Conservation (phyloP, 768 basidiomycete species). For the Kwoniella europaea region DNA sequence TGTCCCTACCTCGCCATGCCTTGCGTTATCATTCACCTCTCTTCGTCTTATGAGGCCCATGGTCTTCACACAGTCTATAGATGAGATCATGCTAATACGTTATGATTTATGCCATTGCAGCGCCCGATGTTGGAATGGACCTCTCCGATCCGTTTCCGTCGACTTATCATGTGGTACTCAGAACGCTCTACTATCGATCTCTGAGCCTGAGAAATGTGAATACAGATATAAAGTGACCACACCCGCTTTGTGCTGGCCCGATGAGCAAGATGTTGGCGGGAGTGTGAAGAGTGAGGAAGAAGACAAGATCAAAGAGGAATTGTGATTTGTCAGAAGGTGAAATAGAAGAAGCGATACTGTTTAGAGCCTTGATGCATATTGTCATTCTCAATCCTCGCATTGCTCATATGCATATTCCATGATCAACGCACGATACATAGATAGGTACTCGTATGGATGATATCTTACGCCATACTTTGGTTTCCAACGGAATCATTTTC, state of each 20-base stretch:
- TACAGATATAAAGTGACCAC: conserved; percentile 84
- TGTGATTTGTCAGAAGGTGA: conserved; percentile 5
- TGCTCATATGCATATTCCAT: too few species aligned
- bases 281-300: conserved; percentile 3
- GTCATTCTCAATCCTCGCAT: too few species aligned
- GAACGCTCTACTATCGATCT: conserved; percentile 75
- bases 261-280: conserved; percentile 13
- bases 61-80: background rate
- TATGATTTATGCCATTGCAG: conserved; percentile 61
- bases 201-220: conserved; percentile 95
- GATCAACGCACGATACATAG: too few species aligned
- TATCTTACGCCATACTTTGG: background rate
- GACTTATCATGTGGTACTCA: conserved; percentile 82
- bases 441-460: too few species aligned
- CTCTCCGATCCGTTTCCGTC: conserved; percentile 78
- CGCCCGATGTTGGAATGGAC: conserved; percentile 95
- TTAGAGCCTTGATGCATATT: too few species aligned
- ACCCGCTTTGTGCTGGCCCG: conserved; percentile 74
- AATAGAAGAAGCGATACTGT: too few species aligned
- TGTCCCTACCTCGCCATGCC: background rate
- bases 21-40: background rate
- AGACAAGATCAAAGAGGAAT: conserved; percentile 37
- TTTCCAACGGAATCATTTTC: background rate
- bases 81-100: background rate
- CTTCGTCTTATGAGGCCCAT: too few species aligned